These are phyloP conservation scores for Naganishia albida DNA, from an alignment of 1,284 basidiomycete genomes.

Conservation along the genomic window DNA sequence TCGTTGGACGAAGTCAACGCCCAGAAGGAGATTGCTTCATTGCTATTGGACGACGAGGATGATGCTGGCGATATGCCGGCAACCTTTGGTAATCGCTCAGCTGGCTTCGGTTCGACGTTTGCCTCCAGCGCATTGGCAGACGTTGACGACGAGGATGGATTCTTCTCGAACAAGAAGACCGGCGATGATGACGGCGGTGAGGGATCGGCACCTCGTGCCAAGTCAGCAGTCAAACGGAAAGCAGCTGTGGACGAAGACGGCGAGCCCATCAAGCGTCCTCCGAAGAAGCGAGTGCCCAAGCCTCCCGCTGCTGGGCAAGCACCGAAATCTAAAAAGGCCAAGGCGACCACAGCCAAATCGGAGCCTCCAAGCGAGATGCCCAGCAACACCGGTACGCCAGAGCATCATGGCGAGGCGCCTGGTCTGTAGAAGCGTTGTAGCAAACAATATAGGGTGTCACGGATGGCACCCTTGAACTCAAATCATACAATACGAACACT, in stretches of 20 bases:
- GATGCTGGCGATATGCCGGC: conserved; percentile 22
- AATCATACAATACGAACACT: conserved; percentile 1
- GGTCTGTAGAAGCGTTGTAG: not conserved
- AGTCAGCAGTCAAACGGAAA: conserved; percentile 19
- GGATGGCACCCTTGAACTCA: not conserved
- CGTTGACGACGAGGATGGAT: conserved; percentile 25
- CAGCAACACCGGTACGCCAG: conserved; percentile 13
- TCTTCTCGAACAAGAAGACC: conserved; percentile 27
- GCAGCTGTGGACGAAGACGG: conserved; percentile 6
- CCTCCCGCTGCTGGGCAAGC: conserved; percentile 8
- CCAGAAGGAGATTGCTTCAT: conserved; percentile 93
- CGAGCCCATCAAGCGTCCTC: conserved; percentile 3
- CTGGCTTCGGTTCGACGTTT: conserved; percentile 17
- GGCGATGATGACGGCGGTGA: conserved; percentile 44
- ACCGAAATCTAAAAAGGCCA: conserved; percentile 16
- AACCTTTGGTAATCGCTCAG: conserved; percentile 11
- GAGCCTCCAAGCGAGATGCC: conserved; percentile 5
- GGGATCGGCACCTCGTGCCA: conserved; percentile 10
- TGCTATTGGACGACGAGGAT: conserved; percentile 87
- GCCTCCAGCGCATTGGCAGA: conserved; percentile 3
- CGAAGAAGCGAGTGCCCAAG: conserved; percentile 20
- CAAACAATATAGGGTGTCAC: too few relatives aligned
- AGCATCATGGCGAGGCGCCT: not conserved
- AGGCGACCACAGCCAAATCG: conserved; percentile 19
- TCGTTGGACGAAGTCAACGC: conserved; percentile 88